Evolutionary conservation across 1,284 basidiomycete genomes (phyloP).

Genomic region (Ganoderma sp.): DNA sequence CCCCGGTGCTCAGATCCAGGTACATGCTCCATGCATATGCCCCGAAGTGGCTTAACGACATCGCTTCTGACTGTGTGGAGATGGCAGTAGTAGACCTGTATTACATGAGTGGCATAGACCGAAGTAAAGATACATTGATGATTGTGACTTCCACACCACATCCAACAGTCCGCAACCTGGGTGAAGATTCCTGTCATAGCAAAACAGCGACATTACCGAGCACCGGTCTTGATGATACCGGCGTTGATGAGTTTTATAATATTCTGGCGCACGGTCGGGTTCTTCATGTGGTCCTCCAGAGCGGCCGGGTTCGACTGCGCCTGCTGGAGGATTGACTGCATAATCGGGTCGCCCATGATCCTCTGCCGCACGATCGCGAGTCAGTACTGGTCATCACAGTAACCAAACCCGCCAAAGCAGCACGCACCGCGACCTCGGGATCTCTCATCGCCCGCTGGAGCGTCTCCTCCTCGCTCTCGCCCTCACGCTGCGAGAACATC

Average conservation of each 20-base stretch:
- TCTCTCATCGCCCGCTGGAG: constrained; percentile 95
- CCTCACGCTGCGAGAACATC: constrained; percentile 80
- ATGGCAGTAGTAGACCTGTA: constrained; percentile 17
- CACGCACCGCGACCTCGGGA: constrained; percentile 85
- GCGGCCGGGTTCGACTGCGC: constrained; percentile 91
- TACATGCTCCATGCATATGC: neutral
- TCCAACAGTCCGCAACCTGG: constrained; percentile 25
- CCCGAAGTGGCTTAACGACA: neutral
- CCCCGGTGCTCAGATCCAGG: neutral
- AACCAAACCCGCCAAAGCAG: constrained; percentile 11
- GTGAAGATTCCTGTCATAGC: neutral
- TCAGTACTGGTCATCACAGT: constrained; percentile 4
- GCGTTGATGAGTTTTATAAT: constrained; percentile 94
- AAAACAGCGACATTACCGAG: constrained; percentile 47
- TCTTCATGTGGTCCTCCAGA: constrained; percentile 97
- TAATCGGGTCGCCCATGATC: constrained; percentile 87
- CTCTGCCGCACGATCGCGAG: constrained; percentile 47
- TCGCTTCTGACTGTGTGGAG: neutral
- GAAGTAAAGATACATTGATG: constrained; percentile 34
- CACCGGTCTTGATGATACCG: constrained; percentile 81
- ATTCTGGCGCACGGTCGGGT: constrained; percentile 83
- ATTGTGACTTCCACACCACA: constrained; percentile 30
- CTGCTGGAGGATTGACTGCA: constrained; percentile 95
- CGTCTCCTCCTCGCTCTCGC: constrained; percentile 93
- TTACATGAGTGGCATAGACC: constrained; percentile 26